Base-by-base conservation (phyloP, 768 basidiomycete species). In the Hortiboletus flavorubellus region DNA sequence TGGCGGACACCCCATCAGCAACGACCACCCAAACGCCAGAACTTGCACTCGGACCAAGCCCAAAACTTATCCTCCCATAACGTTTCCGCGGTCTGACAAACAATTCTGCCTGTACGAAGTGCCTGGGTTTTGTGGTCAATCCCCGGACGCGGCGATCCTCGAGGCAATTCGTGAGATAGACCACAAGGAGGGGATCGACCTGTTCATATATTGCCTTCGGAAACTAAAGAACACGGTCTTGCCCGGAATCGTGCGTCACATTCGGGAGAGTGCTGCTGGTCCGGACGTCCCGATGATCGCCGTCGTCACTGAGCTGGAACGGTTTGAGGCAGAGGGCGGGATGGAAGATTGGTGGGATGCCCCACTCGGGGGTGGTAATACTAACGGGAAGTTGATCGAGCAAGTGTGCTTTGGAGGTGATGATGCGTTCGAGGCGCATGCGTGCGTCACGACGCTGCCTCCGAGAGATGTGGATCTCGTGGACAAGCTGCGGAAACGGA, bases 391-490 rank as follows among this genome's bases (percentile, higher is more conserved):
- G n/a, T 37, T 6, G 4, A 72, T 78, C 14, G 65, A 66, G 34
- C 39, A 15, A 2, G 52, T 41, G 47, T 59, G 62, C 30, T 56
- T 58, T 34, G 56, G 14, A 58, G 35, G 46, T 46, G 2, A 71
- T 73, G 60, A 35, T 39, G 26, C 10, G 9, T 75, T 76, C 2
- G 47, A 66, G 8, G 75, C 65, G 8, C 68, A 74, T 16, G 76
- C 70, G 5, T 79, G 78, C 48, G 61, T 78, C 45, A 77, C 75
- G 7, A 73, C 74, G 5, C 43, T 69, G 10, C 56, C 62, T 6
- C 40, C 29, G 12, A 59, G 8, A 34, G 60, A 66, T 0, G 59
- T 52, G 11, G 66, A 55, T 41, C 55, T 60, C 4, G 21, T 41
- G 2, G 23, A 59, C 6, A 26, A 14, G 1, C 31, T 72, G 21